A percentile compares a stretch with the other conserved stretches of the same genome.
Conservation (phyloP, 257 asterid genomes). For the Echites panduratus region DNA sequence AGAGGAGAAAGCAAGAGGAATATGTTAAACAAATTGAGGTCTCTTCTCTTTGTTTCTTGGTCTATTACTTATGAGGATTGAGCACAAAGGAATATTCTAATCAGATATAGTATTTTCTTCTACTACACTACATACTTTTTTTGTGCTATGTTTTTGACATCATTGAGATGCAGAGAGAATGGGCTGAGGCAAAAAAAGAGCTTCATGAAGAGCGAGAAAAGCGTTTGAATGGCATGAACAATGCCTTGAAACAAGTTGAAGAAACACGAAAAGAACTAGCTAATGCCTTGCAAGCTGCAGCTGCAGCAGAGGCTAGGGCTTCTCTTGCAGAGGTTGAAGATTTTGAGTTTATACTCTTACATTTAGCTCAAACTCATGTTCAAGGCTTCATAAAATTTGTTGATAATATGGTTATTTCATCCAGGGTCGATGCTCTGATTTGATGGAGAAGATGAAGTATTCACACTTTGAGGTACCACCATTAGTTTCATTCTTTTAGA, state of each 20-base stretch:
- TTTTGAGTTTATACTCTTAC: not conserved
- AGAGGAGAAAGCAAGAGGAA: slow-evolving; percentile 69
- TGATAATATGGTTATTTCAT: slow-evolving; percentile 16
- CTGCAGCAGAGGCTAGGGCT: slow-evolving; percentile 84
- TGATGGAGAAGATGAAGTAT: slow-evolving; percentile 56
- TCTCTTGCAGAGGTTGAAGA: slow-evolving; percentile 68
- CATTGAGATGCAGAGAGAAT: slow-evolving; percentile 56
- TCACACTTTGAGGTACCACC: slow-evolving; percentile 46
- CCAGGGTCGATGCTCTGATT: slow-evolving; percentile 69
- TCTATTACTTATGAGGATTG: not conserved
- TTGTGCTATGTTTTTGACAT: slow-evolving; percentile 1
- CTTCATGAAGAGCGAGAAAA: slow-evolving; percentile 75
- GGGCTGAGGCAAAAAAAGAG: slow-evolving; percentile 90
- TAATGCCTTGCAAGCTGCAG: slow-evolving; percentile 51
- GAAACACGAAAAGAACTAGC: slow-evolving; percentile 56
- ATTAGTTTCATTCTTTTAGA: not conserved
- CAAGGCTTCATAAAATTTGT: not conserved
- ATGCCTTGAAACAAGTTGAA: slow-evolving; percentile 60
- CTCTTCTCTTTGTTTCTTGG: not conserved
- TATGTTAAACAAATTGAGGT: slow-evolving; percentile 73
- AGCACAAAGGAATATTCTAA: not conserved
- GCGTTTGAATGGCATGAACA: slow-evolving; percentile 53
- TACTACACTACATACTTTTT: not conserved
- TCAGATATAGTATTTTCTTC: not conserved
- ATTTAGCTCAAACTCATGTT: not conserved